Evolutionary conservation across 345 rosid species (phyloP).

Genomic region (Boechera retrofracta): DNA sequence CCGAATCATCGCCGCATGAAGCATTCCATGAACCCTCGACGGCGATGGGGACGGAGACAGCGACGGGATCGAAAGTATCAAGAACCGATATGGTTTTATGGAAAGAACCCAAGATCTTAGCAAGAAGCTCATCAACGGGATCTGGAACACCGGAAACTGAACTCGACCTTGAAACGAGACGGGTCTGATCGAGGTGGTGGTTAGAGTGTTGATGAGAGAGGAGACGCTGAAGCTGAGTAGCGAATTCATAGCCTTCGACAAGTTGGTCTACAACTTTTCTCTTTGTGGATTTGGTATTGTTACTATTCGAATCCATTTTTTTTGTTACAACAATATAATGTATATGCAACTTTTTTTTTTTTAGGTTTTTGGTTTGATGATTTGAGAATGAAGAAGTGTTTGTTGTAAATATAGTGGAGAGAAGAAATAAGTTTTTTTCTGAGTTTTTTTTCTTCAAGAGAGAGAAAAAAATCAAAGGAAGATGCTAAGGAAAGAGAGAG

Average conservation of each 20-base stretch:
- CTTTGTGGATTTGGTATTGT: conserved; percentile 32
- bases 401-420: conserved; percentile 31
- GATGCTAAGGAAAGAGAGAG: conserved; percentile 32
- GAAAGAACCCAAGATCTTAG: conserved; percentile 66
- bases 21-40: conserved; percentile 45
- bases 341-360: not conserved
- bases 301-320: conserved; percentile 34
- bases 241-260: conserved; percentile 51
- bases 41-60: conserved; percentile 29
- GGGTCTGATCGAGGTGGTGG: conserved; percentile 17
- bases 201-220: conserved; percentile 43
- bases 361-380: conserved; percentile 13
- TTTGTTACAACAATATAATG: conserved; percentile 6
- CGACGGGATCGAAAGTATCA: conserved; percentile 29
- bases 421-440: not conserved
- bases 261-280: conserved; percentile 52
- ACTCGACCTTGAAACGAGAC: conserved; percentile 21
- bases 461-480: conserved; percentile 6
- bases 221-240: conserved; percentile 57
- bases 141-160: not conserved
- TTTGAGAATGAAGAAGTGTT: conserved; percentile 12
- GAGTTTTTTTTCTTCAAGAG: not conserved
- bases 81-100: conserved; percentile 52
- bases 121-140: conserved; percentile 47
- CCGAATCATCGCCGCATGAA: conserved; percentile 45